Evolutionary conservation across 148 eudicot genomes (phyloP).

Genomic region (Arbutus unedo): DNA sequence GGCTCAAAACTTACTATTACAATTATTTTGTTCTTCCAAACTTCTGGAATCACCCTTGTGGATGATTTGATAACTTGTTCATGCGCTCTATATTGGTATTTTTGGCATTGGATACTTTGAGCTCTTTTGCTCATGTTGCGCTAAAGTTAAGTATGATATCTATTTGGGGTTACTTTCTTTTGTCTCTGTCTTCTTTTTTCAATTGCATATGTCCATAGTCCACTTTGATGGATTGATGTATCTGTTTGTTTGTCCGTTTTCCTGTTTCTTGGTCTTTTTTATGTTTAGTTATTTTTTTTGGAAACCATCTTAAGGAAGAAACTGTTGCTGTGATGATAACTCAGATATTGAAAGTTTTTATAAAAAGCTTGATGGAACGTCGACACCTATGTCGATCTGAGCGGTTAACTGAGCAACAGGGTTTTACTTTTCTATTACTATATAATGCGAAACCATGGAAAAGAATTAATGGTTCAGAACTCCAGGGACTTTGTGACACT

Average conservation of each 20-base stretch:
- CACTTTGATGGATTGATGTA: background rate
- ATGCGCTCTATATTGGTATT: background rate
- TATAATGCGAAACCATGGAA: background rate
- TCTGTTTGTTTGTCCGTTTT: background rate
- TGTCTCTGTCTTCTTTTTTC: background rate
- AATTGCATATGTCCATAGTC: too few species aligned
- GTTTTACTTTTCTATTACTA: background rate
- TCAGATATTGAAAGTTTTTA: conserved; percentile 8
- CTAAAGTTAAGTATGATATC: background rate
- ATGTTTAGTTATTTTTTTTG: background rate
- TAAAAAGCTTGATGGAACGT: conserved; percentile 12
- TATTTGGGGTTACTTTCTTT: background rate
- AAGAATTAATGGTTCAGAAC: background rate
- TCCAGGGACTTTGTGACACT: background rate
- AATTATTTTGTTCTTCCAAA: background rate
- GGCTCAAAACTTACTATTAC: too few species aligned
- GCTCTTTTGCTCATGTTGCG: background rate
- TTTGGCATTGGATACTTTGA: background rate
- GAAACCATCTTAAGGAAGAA: background rate
- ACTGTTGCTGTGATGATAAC: conserved; percentile 21
- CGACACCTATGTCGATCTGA: conserved; percentile 18
- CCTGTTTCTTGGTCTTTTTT: background rate
- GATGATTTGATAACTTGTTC: background rate
- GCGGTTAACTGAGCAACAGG: conserved; percentile 24
- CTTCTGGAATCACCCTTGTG: background rate